These are phyloP conservation scores for Dichotomopilus funicola DNA, from an alignment of 2,329 filamentous ascomycete genomes.

Conservation along the genomic window DNA sequence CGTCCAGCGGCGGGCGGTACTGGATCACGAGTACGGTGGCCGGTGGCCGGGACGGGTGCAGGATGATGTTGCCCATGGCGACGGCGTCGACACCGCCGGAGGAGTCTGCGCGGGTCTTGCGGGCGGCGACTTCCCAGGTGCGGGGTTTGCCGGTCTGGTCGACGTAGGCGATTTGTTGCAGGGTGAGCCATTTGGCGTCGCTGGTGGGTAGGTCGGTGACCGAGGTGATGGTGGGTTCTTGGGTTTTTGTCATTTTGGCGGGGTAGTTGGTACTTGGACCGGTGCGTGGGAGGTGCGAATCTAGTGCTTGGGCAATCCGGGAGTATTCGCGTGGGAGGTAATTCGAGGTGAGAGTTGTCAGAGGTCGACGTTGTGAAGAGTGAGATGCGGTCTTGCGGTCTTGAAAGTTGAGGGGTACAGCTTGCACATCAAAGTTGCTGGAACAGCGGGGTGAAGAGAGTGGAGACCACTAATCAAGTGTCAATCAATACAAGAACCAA, in stretches of 20 bases:
- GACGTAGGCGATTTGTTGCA: conserved; percentile 50
- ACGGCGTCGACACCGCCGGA: conserved; percentile 53
- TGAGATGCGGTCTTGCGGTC: no score
- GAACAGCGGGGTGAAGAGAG: conserved; percentile 5
- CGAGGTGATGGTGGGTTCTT: conserved; percentile 40
- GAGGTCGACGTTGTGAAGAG: no score
- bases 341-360: no score
- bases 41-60: conserved; percentile 37
- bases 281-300: neutral
- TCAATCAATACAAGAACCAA: no score
- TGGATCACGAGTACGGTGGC: conserved; percentile 47
- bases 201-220: conserved; percentile 41
- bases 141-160: conserved; percentile 49
- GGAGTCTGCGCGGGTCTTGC: conserved; percentile 43
- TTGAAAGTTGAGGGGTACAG: neutral
- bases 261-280: conserved; percentile 17
- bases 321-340: no score
- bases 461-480: conserved; percentile 7
- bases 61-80: conserved; percentile 54
- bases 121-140: conserved; percentile 55
- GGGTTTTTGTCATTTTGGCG: conserved; percentile 32
- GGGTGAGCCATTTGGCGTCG: conserved; percentile 52
- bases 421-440: no score
- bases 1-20: conserved; percentile 45
- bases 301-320: neutral